Conservation (phyloP, 1,139 yeast species). For the Lodderomyces parapsilosis region DNA sequence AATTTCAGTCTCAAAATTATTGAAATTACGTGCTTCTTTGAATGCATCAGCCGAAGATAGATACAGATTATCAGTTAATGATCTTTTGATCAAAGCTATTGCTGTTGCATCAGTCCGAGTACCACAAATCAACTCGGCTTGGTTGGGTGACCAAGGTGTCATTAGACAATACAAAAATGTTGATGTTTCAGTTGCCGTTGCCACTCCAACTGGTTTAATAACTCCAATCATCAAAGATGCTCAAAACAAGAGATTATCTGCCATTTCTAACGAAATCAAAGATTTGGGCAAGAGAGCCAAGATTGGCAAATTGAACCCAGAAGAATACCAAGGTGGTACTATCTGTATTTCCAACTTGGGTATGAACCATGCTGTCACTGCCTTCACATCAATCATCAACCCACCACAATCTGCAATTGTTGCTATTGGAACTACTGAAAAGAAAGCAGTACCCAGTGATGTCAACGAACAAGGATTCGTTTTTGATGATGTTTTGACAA, state of each 20-base stretch:
- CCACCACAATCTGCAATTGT: slow-evolving; percentile 95
- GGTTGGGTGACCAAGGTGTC: slow-evolving; percentile 86
- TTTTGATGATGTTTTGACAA: slow-evolving; percentile 85
- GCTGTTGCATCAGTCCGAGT: slow-evolving; percentile 87
- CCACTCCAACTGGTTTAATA: slow-evolving; percentile 95
- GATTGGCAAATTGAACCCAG: slow-evolving; percentile 87
- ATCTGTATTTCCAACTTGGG: slow-evolving; percentile 98
- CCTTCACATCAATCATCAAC: slow-evolving; percentile 95
- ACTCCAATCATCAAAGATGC: slow-evolving; percentile 94
- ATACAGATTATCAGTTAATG: slow-evolving; percentile 91
- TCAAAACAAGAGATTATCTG: slow-evolving; percentile 78
- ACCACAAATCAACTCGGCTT: slow-evolving; percentile 91
- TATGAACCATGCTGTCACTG: slow-evolving; percentile 90
- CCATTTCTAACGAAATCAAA: slow-evolving; percentile 82
- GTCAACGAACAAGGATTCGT: slow-evolving; percentile 89
- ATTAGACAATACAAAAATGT: slow-evolving; percentile 90
- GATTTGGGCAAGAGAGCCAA: slow-evolving; percentile 96
- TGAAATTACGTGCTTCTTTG: slow-evolving; percentile 88
- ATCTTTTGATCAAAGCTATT: slow-evolving; percentile 89
- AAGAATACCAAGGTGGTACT: slow-evolving; percentile 99
- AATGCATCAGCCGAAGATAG: slow-evolving; percentile 84
- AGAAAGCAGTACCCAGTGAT: slow-evolving; percentile 90
- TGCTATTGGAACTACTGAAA: slow-evolving; percentile 91
- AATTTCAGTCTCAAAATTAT: slow-evolving; percentile 82
- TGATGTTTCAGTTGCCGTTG: slow-evolving; percentile 97